Conservation (phyloP, 345 rosid genomes). For the Dimocarpus longan region DNA sequence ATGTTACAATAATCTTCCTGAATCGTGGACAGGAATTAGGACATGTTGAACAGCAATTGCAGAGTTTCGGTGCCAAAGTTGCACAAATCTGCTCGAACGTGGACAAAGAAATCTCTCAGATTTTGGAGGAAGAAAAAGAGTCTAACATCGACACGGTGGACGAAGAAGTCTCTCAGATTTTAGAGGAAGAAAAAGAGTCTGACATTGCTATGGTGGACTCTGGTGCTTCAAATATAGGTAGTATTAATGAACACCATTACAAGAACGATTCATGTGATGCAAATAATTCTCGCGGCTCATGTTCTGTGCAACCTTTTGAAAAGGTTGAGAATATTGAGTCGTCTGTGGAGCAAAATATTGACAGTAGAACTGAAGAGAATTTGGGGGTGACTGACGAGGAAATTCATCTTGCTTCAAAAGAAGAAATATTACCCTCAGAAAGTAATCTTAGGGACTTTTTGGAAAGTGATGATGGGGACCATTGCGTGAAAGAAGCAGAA, state of each 20-base stretch:
- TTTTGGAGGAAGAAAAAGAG: neutral
- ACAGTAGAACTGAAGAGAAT: neutral
- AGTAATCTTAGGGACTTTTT: too few species aligned
- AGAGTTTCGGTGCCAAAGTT: conserved; percentile 31
- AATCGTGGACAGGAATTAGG: conserved; percentile 33
- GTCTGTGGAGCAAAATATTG: conserved; percentile 13
- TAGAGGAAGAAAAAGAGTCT: neutral
- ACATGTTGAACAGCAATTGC: conserved; percentile 25
- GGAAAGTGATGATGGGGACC: too few species aligned
- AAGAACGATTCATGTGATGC: conserved; percentile 12
- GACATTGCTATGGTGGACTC: neutral
- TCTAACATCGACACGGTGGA: conserved; percentile 20
- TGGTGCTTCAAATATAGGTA: neutral
- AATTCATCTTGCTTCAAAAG: conserved; percentile 1
- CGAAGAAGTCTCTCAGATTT: conserved; percentile 24
- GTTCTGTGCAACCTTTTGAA: conserved; percentile 10
- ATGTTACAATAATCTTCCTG: conserved; percentile 5
- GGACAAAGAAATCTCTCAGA: conserved; percentile 23
- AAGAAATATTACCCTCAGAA: neutral
- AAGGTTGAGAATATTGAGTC: neutral
- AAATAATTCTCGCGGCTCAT: conserved; percentile 6
- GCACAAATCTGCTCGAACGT: conserved; percentile 31
- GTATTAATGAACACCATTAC: conserved; percentile 12
- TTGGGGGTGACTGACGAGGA: neutral
- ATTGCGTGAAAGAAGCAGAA: too few species aligned